These are phyloP conservation scores for Lachancea lanzarotensis DNA, from an alignment of 805 yeast species.

Conservation along the genomic window DNA sequence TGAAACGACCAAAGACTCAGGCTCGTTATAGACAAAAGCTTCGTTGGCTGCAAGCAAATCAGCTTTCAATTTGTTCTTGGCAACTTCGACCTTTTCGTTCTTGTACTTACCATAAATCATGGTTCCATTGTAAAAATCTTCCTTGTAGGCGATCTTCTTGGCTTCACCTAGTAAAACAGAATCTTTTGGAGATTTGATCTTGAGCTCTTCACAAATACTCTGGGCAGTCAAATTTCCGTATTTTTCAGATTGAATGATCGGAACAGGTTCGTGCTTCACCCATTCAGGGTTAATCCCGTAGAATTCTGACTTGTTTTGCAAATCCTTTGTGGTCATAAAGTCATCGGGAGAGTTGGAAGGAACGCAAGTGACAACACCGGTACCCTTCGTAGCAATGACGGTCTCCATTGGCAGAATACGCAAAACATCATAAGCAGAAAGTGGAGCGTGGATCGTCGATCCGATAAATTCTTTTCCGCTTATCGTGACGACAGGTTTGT, in stretches of 20 bases:
- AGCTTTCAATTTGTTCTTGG: conserved; percentile 78
- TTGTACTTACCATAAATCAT: conserved; percentile 74
- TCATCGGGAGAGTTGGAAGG: conserved; percentile 99
- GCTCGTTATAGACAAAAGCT: conserved; percentile 90
- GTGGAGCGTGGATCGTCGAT: conserved; percentile 79
- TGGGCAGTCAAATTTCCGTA: conserved; percentile 90
- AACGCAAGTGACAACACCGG: conserved; percentile 98
- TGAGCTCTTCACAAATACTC: conserved; percentile 71
- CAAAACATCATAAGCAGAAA: conserved; percentile 60
- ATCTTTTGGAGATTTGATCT: conserved; percentile 94
- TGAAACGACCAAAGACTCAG: conserved; percentile 82
- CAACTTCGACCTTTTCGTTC: conserved; percentile 86
- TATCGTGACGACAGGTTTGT: conserved; percentile 50
- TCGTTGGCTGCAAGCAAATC: conserved; percentile 71
- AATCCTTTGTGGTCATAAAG: conserved; percentile 76
- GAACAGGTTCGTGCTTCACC: conserved; percentile 68
- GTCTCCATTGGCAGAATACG: conserved; percentile 97
- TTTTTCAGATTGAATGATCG: conserved; percentile 72
- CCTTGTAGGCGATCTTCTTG: conserved; percentile 91
- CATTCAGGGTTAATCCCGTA: conserved; percentile 80
- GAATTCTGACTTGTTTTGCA: conserved; percentile 83
- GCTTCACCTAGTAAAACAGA: conserved; percentile 80
- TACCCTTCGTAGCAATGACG: conserved; percentile 89
- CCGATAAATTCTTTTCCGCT: conserved; percentile 77
- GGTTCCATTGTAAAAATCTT: conserved; percentile 88